Evolutionary conservation across 106 monocot species (phyloP), one percentile per base, ranked within the genome.

Genomic region (Ottelia alismoides): DNA sequence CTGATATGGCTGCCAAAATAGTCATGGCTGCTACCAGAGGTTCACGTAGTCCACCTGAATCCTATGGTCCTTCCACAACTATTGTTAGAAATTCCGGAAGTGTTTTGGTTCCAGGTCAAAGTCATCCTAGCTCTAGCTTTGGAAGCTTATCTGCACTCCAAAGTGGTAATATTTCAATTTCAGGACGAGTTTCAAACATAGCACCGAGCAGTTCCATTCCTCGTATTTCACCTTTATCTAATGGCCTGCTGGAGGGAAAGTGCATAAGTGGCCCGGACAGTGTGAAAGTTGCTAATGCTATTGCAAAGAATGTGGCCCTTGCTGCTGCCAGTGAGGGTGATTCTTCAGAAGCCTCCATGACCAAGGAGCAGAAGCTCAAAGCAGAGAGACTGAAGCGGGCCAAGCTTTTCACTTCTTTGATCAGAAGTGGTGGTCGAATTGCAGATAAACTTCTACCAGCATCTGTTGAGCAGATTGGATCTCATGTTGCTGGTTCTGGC

Each of bases 381-480:
- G 84, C 84, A 4, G 94, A 94, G 69, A 78, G 94, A 69, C 73
- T 94, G 31, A 88, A 76, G 47, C 71, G 81, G 7, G 94, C 94
- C 1, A 94, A 94, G 54, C 67, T 88, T 73, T 84, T 94, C 74
- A 73, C 84, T 5, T 70, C 80, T 17, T 66, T 94, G 76, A 81
- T 94, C 21, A 88, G 88, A 68, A 75, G 60, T 45, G 71, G 77
- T 24, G 45, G 25, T 12, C 40, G 55, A 2, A 54, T 25, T n/a
- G 16, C 60, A 30, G 22, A n/a, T 16, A 62, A 80, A 35, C 53
- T 55, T 35, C 53, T 58, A 18, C 50, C 56, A 27, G 30, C 67
- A 25, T 12, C 28, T 50, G 53, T 54, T 19, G 53, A 48, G 32
- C 49, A 18, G 2, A 63, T 20, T 62, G 71, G 28, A 30, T 16